These are phyloP conservation scores for Fusarium aywerte DNA, from an alignment of 2,329 filamentous ascomycete genomes.

Conservation along the genomic window DNA sequence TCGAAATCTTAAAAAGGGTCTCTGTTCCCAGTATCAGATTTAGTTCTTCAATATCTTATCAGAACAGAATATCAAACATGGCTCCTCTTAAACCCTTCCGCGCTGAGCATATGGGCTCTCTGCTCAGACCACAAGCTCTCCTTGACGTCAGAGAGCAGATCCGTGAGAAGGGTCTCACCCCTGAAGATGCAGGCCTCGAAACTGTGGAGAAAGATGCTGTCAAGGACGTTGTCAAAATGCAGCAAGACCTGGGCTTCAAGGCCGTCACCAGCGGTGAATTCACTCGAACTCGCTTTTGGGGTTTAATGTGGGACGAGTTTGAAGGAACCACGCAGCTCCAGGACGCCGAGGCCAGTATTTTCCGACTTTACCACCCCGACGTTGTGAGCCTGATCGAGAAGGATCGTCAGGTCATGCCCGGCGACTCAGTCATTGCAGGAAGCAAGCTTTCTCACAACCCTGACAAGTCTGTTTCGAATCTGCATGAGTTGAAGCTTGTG, in stretches of 20 bases:
- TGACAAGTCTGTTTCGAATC: conserved; percentile 57
- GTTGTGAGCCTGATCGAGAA: conserved; percentile 65
- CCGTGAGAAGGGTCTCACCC: conserved; percentile 54
- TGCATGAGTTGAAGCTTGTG: conserved; percentile 61
- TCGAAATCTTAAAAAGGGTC: neutral
- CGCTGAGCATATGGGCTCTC: conserved; percentile 79
- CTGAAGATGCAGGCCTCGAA: conserved; percentile 65
- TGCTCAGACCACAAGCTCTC: conserved; percentile 71
- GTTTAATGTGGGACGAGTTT: conserved; percentile 65
- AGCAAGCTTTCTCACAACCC: conserved; percentile 59
- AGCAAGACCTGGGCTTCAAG: conserved; percentile 73
- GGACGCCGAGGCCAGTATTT: conserved; percentile 63
- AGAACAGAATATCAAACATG: conserved; percentile 22
- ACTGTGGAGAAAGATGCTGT: conserved; percentile 67
- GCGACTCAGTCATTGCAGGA: conserved; percentile 65
- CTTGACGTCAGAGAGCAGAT: conserved; percentile 49
- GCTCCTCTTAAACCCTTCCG: conserved; percentile 67
- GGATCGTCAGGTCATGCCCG: conserved; percentile 65
- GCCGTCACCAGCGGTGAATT: conserved; percentile 79
- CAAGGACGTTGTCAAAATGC: conserved; percentile 70
- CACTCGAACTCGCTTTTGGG: conserved; percentile 59
- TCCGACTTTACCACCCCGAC: conserved; percentile 66
- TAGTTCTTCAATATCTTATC: neutral
- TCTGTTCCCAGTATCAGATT: too few species aligned
- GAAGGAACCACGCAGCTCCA: conserved; percentile 60